Evolutionary conservation across 768 basidiomycete genomes (phyloP).

Genomic region (Stropharia rugosoannulata): DNA sequence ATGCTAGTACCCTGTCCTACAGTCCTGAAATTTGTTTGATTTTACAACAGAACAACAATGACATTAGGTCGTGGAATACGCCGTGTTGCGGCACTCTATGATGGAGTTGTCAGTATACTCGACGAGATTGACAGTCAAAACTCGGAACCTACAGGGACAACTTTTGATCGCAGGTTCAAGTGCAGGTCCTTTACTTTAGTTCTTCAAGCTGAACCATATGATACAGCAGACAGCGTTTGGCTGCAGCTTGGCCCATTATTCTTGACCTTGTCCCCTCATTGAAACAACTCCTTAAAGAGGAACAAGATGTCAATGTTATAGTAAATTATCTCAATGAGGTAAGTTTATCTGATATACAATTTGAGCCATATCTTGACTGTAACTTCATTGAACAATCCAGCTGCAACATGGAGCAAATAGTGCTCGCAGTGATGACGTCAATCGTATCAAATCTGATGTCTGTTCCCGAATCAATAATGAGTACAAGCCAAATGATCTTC

Average conservation of each 20-base stretch:
- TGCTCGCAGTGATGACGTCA: conserved; percentile 4
- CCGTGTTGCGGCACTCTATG: background rate
- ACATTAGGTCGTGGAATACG: background rate
- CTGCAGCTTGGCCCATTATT: too few species aligned
- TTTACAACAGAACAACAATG: background rate
- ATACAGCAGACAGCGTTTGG: too few species aligned
- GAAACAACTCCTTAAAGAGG: background rate
- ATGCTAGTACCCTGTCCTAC: background rate
- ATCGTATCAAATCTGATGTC: background rate
- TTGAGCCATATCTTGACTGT: too few species aligned
- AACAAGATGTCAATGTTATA: background rate
- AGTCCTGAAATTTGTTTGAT: too few species aligned
- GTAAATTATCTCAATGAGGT: too few species aligned
- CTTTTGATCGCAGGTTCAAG: background rate
- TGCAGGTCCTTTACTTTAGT: too few species aligned
- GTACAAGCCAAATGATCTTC: conserved; percentile 1
- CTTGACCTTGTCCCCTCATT: too few species aligned
- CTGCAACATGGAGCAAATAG: conserved; percentile 2
- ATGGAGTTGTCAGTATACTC: background rate
- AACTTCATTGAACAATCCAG: background rate
- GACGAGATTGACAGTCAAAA: background rate
- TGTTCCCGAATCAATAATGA: background rate
- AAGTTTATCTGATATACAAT: too few species aligned
- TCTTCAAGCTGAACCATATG: too few species aligned
- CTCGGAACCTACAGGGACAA: background rate